A percentile compares a stretch with the other conserved stretches of the same genome.
Conservation (phyloP, 2,329 filamentous ascomycete genomes). For the Clonostachys sp. region DNA sequence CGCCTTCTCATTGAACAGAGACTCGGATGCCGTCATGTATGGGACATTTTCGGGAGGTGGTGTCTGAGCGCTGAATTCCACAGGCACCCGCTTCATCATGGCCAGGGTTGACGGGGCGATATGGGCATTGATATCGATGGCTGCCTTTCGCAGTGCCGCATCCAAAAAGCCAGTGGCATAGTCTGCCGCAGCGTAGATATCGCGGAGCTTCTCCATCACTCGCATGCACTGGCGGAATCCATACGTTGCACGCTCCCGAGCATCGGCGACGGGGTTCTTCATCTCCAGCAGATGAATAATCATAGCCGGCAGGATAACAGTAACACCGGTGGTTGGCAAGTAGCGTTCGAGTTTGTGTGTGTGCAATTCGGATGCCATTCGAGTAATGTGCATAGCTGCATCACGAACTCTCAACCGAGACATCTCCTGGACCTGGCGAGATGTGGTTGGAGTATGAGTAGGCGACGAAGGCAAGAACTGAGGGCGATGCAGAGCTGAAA, state of each 20-base stretch:
- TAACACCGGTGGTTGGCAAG: conserved; percentile 85
- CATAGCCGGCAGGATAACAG: conserved; percentile 84
- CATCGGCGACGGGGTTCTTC: conserved; percentile 70
- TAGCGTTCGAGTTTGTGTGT: conserved; percentile 69
- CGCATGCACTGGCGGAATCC: conserved; percentile 92
- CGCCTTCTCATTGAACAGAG: conserved; percentile 25
- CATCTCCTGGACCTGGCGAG: conserved; percentile 72
- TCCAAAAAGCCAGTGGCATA: conserved; percentile 95
- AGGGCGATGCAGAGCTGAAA: conserved; percentile 86
- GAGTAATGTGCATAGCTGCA: conserved; percentile 80
- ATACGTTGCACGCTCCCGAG: conserved; percentile 67
- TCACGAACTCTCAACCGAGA: conserved; percentile 80
- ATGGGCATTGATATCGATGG: conserved; percentile 59
- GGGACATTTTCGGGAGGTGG: conserved; percentile 48
- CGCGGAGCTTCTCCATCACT: conserved; percentile 80
- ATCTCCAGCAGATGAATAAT: conserved; percentile 92
- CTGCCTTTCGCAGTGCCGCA: conserved; percentile 81
- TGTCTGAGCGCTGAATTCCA: conserved; percentile 36
- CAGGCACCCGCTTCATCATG: conserved; percentile 27
- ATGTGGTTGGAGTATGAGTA: conserved; percentile 41
- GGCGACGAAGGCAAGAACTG: conserved; percentile 79
- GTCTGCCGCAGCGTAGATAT: conserved; percentile 91
- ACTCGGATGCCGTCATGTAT: conserved; percentile 35
- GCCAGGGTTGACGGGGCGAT: conserved; percentile 21
- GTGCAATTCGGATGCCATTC: conserved; percentile 74